phyloP scores from a whole-genome alignment of 495 filamentous ascomycete species.

The Clavariopsis aquatica region DNA sequence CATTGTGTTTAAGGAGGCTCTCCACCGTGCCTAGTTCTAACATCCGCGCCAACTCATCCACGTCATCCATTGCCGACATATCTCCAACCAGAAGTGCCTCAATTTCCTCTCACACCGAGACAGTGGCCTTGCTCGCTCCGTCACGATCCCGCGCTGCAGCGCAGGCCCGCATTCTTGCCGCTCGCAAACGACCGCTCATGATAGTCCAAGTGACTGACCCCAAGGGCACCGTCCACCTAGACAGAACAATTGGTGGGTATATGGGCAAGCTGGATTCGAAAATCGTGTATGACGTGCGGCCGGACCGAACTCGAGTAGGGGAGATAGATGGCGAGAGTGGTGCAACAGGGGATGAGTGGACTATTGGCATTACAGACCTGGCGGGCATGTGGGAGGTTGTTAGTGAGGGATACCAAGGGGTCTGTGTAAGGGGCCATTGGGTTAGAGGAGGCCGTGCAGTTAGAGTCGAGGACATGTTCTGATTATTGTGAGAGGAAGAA shows the following conservation, averaged over 20 bases:
- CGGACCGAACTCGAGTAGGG: conserved; percentile 47
- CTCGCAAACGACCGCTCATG: conserved; percentile 54
- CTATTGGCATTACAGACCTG: conserved; percentile 58
- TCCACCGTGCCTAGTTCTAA: neutral
- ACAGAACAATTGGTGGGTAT: conserved; percentile 58
- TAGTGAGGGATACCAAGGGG: neutral
- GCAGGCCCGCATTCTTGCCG: conserved; percentile 53
- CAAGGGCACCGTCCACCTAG: conserved; percentile 44
- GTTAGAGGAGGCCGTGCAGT: neutral
- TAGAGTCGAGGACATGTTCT: conserved; percentile 18
- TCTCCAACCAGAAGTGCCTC: neutral
- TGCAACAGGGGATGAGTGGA: conserved; percentile 45
- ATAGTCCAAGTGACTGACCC: conserved; percentile 57
- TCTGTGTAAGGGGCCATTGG: conserved; percentile 5
- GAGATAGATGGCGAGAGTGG: conserved; percentile 52
- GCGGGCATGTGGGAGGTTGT: conserved; percentile 36
- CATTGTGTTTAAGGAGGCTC: neutral
- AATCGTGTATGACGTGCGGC: conserved; percentile 60
- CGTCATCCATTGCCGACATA: neutral
- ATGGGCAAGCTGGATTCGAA: conserved; percentile 58
- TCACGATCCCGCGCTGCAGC: conserved; percentile 37
- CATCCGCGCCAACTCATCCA: neutral
- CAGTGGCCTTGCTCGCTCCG: neutral
- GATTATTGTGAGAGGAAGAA: too few species aligned
- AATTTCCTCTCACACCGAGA: neutral